Base-by-base conservation (phyloP, 768 basidiomycete species). In the Lactifluus piperatus region DNA sequence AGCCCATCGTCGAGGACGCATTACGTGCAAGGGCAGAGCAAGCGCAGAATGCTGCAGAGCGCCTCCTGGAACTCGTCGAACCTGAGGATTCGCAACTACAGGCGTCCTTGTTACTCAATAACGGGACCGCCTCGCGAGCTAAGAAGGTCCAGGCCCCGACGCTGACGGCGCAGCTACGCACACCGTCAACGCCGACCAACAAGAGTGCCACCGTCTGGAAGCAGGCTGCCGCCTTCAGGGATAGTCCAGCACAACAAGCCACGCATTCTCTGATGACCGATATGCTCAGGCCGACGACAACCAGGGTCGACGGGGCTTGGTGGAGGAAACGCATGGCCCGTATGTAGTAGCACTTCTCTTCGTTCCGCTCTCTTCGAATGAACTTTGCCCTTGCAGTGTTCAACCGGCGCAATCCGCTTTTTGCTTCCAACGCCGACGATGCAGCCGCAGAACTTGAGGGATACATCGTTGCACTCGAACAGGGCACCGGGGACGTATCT, bases 1-100 rank as follows among this genome's bases (percentile, higher is more conserved):
- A 74, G 47, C 76, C 83, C 13, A 79, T 80, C 20, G 75, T 94
- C 4, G 93, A 94, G 67, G 94, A 95, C 68, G 91, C 86, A 30
- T 71, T 95, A 65, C 81, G 85, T 45, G 90, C 90, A 2, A 82
- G 90, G 53, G 94, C 94, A 1, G 89, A 90, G 65, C 94, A 97
- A 69, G 94, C 94, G 0, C 91, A 94, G 69, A 93, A 91, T 68
- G 90, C 93, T 8, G 94, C 94, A 0, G 86, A 91, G 69, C 81
- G 91, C 50, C 73, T 97, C 27, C 70, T 95, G 39, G 94, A 97
- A 70, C 78, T 95, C 16, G 86, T 90, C 13, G 89, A 92, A 62
- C 81, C 86, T 14, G 89, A 91, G 48, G 86, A 83, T 13, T 26
- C 32, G 1, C 63, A 53, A 18, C 57, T 52, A 13, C 47, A 41